phyloP scores from a whole-genome alignment of 1,139 yeast genomes.

The Pneumocystis wakefieldiae region DNA sequence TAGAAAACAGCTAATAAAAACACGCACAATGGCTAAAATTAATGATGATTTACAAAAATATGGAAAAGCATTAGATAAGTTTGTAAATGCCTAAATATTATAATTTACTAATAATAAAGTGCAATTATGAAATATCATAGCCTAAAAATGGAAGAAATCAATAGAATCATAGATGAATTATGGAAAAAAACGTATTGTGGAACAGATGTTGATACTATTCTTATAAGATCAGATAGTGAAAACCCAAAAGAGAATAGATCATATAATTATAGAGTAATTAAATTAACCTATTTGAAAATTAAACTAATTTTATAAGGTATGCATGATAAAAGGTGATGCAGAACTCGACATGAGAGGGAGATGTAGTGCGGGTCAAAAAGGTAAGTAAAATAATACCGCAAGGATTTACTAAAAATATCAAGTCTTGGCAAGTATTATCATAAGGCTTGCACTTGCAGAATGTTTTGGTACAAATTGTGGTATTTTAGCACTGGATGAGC shows the following conservation, averaged over 20 bases:
- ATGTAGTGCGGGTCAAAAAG: conserved; percentile 92
- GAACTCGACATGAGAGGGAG: conserved; percentile 97
- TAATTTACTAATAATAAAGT: conserved; percentile 16
- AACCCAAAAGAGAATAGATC: conserved; percentile 49
- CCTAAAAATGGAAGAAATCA: conserved; percentile 84
- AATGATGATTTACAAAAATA: conserved; percentile 73
- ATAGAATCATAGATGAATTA: conserved; percentile 68
- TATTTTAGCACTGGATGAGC: conserved; percentile 90
- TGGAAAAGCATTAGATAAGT: conserved; percentile 63
- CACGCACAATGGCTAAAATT: conserved; percentile 66
- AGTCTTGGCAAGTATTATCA: conserved; percentile 81
- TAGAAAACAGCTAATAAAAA: conserved; percentile 55
- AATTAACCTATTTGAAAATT: conserved; percentile 8
- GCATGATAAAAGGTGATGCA: conserved; percentile 81
- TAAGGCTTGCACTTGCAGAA: conserved; percentile 83
- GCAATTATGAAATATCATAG: conserved; percentile 92
- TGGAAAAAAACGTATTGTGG: conserved; percentile 95
- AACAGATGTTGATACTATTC: conserved; percentile 87
- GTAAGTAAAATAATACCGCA: not conserved
- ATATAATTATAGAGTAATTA: conserved; percentile 59
- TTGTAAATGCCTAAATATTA: not conserved
- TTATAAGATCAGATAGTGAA: conserved; percentile 68
- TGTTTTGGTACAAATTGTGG: conserved; percentile 94
- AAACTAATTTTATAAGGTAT: conserved; percentile 26
- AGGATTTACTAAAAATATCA: not conserved